Evolutionary conservation across 371 early-diverging fungal genomes (phyloP).

Genomic region (Zychaea mexicana): DNA sequence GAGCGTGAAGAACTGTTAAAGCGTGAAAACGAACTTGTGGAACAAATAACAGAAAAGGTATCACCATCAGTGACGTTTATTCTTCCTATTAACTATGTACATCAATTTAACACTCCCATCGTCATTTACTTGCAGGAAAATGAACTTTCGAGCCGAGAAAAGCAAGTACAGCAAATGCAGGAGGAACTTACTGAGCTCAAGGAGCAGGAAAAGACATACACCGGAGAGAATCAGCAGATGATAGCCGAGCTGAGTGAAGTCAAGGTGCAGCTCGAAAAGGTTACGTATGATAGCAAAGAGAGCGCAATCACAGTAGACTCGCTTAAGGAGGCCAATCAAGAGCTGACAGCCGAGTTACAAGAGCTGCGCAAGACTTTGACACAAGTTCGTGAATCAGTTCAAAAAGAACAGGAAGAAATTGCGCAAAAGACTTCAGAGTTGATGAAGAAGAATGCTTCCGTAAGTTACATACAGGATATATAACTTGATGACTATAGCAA

Average conservation of each 20-base stretch:
- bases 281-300: constrained; percentile 85
- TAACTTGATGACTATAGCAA: not conserved
- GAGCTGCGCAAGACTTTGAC: constrained; percentile 63
- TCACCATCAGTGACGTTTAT: constrained; percentile 41
- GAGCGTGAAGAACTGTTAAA: constrained; percentile 90
- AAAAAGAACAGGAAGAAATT: constrained; percentile 68
- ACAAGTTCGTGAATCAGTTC: constrained; percentile 56
- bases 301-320: constrained; percentile 79
- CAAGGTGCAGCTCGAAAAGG: constrained; percentile 81
- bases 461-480: constrained; percentile 27
- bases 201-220: constrained; percentile 53
- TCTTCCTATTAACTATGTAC: constrained; percentile 48
- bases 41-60: constrained; percentile 80
- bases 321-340: constrained; percentile 80
- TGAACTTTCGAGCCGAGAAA: constrained; percentile 57
- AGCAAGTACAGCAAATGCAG: constrained; percentile 53
- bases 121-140: constrained; percentile 42
- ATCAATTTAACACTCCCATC: constrained; percentile 62
- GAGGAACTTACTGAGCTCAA: constrained; percentile 70
- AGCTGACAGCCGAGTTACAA: constrained; percentile 67
- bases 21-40: constrained; percentile 90
- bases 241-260: constrained; percentile 69
- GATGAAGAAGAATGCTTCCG: constrained; percentile 80
- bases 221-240: constrained; percentile 73
- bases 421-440: constrained; percentile 82